phyloP scores from a whole-genome alignment of 768 basidiomycete species.

The Tricholoma matsutake region DNA sequence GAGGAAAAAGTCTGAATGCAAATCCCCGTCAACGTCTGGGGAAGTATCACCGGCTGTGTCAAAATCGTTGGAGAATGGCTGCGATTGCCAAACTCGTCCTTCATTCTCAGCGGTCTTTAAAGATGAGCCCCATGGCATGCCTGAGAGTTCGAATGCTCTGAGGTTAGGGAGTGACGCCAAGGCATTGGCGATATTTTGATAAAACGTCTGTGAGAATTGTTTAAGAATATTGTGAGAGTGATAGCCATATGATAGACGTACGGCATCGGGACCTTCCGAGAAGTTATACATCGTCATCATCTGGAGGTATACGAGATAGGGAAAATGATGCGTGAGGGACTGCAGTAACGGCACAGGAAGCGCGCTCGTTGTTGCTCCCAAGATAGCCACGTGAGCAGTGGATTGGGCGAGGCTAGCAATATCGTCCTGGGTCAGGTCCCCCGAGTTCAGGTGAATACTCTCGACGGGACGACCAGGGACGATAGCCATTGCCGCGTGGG shows the following conservation, averaged over 20 bases:
- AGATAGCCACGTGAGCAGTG: constrained; percentile 47
- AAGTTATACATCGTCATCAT: constrained; percentile 58
- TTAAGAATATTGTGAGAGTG: constrained; percentile 11
- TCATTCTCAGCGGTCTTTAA: constrained; percentile 39
- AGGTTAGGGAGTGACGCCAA: constrained; percentile 61
- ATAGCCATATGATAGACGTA: constrained; percentile 30
- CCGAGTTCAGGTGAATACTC: constrained; percentile 58
- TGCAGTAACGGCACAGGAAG: constrained; percentile 57
- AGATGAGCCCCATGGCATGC: constrained; percentile 72
- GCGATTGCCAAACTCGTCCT: constrained; percentile 52
- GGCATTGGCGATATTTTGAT: constrained; percentile 53
- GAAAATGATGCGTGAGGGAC: constrained; percentile 52
- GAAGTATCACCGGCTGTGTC: constrained; percentile 28
- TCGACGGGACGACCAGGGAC: constrained; percentile 66
- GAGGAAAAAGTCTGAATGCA: constrained; percentile 29
- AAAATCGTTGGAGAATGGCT: constrained; percentile 35
- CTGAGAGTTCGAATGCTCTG: constrained; percentile 68
- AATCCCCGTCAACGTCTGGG: constrained; percentile 23
- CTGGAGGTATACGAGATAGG: constrained; percentile 61
- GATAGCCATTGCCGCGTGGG: constrained; percentile 49
- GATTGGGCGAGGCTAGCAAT: constrained; percentile 49
- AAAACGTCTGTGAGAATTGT: constrained; percentile 49
- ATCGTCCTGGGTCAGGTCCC: constrained; percentile 56
- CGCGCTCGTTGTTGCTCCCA: constrained; percentile 58
- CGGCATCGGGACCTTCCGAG: constrained; percentile 46